Base-by-base conservation (phyloP, 495 filamentous ascomycete genomes). In the Penicillium taxi region DNA sequence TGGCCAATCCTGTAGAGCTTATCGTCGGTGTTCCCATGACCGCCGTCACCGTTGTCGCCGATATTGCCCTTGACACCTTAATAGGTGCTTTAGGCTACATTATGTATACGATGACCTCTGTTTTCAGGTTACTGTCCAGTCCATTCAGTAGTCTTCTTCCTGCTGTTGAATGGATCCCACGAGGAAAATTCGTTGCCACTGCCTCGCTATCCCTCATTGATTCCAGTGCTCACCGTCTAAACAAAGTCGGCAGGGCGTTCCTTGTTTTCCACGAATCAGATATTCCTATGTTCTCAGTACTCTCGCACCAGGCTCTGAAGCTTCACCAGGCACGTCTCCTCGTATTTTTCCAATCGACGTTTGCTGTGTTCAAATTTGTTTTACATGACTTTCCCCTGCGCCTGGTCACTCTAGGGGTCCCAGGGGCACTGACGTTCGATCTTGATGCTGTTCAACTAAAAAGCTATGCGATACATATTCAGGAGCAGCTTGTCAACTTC, bases 1-100 rank as follows among this genome's bases (percentile, higher is more conserved):
- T 93, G 17, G 87, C 84, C 22, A 85, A 88, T 42, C 91, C 93
- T 4, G 60, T 84, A 14, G 64, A 77, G 12, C 65, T 82, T 14
- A 53, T 79, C 26, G 52, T 88, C 42, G 74, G 80, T 50, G 69
- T 89, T 13, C 81, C 86, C 5, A 69, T 90, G 16, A 73, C 74
- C 13, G 67, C 86, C 12, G 48, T 84, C 4, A 84, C 84, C 24
- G 74, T 74, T 35, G 50, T 75, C 26, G 84, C 84, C 22, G 86
- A 91, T 47, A 69, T 94, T 16, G 52, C 77, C 17, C 67, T 81
- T 7, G 82, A 86, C 50, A 64, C 67, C 11, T 59, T 69, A 5
- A 70, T 82, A 18, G 73, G 75, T 37, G 56, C 69, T 23, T 53
- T 67, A n/a, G 77, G 74, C 20, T 74, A 72, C 31, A 32, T 69